Base-by-base conservation (phyloP, 2,329 filamentous ascomycete genomes). In the Colletotrichum melonis region DNA sequence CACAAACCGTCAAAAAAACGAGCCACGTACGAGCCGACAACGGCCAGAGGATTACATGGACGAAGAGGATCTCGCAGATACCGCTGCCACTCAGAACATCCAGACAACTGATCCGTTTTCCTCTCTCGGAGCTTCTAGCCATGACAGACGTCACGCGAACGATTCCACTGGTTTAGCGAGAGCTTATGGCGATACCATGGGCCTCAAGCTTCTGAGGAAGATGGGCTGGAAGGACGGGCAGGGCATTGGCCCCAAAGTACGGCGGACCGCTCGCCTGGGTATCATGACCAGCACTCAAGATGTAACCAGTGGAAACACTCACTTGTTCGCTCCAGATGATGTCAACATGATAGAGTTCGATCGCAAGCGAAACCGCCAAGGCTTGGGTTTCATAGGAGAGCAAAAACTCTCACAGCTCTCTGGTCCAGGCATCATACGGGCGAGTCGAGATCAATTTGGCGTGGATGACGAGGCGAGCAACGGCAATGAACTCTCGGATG, bases 151-250 rank as follows among this genome's bases (percentile, higher is more conserved):
- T 28, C 24, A 64, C 5, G 42, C 32, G 5, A 11, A 22, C 24
- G 82, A 82, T 0, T 85, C 97, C 54, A 90, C 93, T 78, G 94
- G 94, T 63, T 83, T 98, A 1, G 91, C 98, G 75, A 89, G 89
- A 69, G 85, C 87, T 0, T 88, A 91, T 9, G 94, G 94, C 46
- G 94, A 98, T 74, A 97, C 95, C 0, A 95, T 97, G 88, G 97
- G 97, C 1, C 87, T 93, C 16, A 95, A 94, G 79, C 86, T 99
- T 19, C 85, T 98, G 72, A 94, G 93, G 79, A 93, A 89, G 78
- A 98, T 99, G 96, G 97, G 96, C 19, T 99, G 97, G 97, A 94
- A 93, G 78, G 93, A 96, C 75, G 96, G 95, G 1, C 95, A 98
- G 82, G 97, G 97, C 4, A 92, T 98, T 74, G 97, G 97, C 0